Evolutionary conservation across 148 eudicot genomes (phyloP), one percentile per base, ranked within the genome.

Genomic region (Agrostemma githago): DNA sequence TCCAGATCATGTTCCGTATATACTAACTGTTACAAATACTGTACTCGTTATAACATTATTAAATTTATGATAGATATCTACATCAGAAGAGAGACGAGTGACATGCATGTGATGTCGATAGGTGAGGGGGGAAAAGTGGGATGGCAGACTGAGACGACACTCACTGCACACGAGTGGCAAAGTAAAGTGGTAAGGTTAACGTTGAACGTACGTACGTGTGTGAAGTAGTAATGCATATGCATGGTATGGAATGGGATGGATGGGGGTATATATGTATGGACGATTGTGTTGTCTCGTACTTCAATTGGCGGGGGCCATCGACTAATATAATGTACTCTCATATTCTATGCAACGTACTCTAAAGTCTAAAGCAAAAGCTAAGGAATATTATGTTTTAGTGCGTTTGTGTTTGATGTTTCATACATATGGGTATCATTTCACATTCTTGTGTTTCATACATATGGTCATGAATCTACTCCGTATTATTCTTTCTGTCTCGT

Each of bases 101-200:
- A 26, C 34, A 26, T 26, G 34, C 5, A 20, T 26, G 37, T 5
- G 65, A 26, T 8, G 65, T 21, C 21, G 65, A 61, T 8, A 61
- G 65, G 39, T 20, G 65, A 61, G 26, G 14, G 40, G 10, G 56
- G 20, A 61, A 61, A 61, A 15, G 34, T 26, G 65, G 65, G 26
- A 61, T 61, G 65, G 65, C 65, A 61, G 65, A 56, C 34, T 26
- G 65, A 20, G 65, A 61, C 65, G 26, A 5, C 39, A 21, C 37
- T 9, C 39, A 61, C 38, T 19, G 40, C 39, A 21, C 39, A 26
- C 65, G 65, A 10, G 65, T 26, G 65, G 10, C 20, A 5, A 56
- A 26, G 34, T 26, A 26, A 26, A 46, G 10, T 46, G 51, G 16
- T 51, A 51, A 26, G 34, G 34, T 26, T 26, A 26, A 26, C 34